Evolutionary conservation across 257 asterid species (phyloP).

Genomic region (Ilex asprella): DNA sequence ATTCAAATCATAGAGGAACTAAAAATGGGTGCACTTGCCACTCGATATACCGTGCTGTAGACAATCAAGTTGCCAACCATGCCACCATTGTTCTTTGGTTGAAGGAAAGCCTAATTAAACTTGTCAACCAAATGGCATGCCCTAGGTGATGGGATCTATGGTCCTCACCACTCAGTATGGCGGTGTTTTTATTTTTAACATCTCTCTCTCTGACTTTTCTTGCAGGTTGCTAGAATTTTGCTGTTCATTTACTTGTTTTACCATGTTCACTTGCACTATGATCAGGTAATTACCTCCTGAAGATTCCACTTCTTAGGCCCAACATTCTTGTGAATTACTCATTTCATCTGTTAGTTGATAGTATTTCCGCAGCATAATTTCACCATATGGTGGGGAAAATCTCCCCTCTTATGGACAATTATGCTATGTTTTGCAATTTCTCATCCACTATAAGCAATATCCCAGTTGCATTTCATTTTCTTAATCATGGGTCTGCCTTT

Average conservation of each 20-base stretch:
- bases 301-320: no score
- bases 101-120: not conserved
- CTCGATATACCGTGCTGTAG: not conserved
- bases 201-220: no score
- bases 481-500: no score
- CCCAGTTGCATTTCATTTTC: no score
- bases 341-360: not conserved
- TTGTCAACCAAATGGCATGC: not conserved
- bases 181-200: no score
- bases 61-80: not conserved
- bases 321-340: no score
- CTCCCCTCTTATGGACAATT: no score
- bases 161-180: not conserved
- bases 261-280: slow-evolving; percentile 71
- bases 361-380: no score
- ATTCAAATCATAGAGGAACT: not conserved
- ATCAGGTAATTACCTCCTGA: slow-evolving; percentile 43
- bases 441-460: no score
- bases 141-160: not conserved
- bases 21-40: not conserved
- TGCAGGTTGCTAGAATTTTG: slow-evolving; percentile 93
- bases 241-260: slow-evolving; percentile 77
- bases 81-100: not conserved
- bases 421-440: no score
- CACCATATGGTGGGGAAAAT: no score